Evolutionary conservation across 805 yeast species (phyloP), one percentile per base, ranked within the genome.

Genomic region (Metschnikowia picachoensis): DNA sequence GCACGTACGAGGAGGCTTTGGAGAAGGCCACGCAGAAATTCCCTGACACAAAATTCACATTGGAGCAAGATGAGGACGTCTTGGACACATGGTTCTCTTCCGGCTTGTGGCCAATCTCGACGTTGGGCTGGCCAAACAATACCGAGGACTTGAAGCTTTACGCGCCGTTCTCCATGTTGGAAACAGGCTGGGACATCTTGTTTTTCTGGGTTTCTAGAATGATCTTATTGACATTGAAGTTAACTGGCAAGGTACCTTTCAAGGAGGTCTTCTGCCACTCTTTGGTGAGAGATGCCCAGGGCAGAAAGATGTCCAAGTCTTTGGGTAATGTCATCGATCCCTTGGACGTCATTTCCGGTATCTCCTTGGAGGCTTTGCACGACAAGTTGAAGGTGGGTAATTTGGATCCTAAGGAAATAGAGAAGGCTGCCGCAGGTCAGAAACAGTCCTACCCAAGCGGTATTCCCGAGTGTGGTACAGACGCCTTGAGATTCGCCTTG

Each of bases 181-280:
- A 94, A 72, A 94, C 99, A 42, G 99, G 99, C 59, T 94, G 99
- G 99, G 99, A 92, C 75, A 92, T 92, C 64, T 76, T 94, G 64
- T 94, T 94, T 81, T 94, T 94, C 85, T 94, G 99, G 99, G 98
- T 94, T 43, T 79, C 94, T 28, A 83, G 99, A 73, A 94, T 94
- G 99, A 85, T 92, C 54, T 78, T 92, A 73, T 74, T 94, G 62
- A 94, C 96, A 52, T 67, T 90, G 59, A 91, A 92, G 70, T 76
- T 92, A 67, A 88, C 96, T 25, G 97, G 97, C 42, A 72, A 82
- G 48, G 80, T 88, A 56, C 99, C 99, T 50, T 94, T 94, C 79
- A 83, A 80, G 57, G 98, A 94, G 70, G 98, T 94, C 14, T 94
- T 89, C 82, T 92, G 98, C 71, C 99, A 94, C 68, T 91, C 99